phyloP scores from a whole-genome alignment of 2,329 filamentous ascomycete species.

The Penicillium brevicompactum region DNA sequence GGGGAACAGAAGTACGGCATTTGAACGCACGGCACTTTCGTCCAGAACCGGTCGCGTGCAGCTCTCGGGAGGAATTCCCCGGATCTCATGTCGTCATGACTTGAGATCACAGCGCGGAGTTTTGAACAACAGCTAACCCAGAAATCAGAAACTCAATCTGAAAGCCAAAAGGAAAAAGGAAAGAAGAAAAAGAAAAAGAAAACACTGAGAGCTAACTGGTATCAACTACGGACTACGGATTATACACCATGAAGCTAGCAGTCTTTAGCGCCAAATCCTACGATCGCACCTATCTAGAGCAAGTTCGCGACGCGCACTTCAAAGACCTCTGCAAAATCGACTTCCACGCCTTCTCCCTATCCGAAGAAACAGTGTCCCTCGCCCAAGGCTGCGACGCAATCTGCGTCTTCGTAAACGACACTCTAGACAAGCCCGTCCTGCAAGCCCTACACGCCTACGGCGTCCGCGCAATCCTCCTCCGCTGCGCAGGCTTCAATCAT shows the following conservation, averaged over 20 bases:
- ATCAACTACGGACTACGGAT: too few relatives aligned
- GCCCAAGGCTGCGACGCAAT: constrained; percentile 58
- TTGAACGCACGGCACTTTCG: neutral
- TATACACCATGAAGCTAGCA: constrained; percentile 56
- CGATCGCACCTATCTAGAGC: constrained; percentile 59
- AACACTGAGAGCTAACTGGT: too few relatives aligned
- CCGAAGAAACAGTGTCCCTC: constrained; percentile 58
- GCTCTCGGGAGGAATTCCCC: neutral
- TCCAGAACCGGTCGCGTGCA: constrained; percentile 1
- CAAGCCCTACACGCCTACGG: constrained; percentile 52
- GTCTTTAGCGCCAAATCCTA: constrained; percentile 68
- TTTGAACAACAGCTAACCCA: too few relatives aligned
- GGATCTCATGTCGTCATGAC: constrained; percentile 9
- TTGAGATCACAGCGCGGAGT: neutral
- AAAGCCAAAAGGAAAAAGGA: neutral
- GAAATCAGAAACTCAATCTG: neutral
- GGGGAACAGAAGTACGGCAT: neutral
- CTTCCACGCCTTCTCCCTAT: constrained; percentile 63
- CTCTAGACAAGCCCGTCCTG: constrained; percentile 55
- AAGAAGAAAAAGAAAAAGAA: neutral
- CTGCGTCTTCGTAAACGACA: constrained; percentile 71
- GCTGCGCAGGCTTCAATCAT: constrained; percentile 70
- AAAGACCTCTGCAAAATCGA: constrained; percentile 49
- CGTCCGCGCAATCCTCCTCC: constrained; percentile 62
- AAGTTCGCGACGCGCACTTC: constrained; percentile 36